Evolutionary conservation across 768 basidiomycete species (phyloP).

Genomic region (Lentinus brumalis): DNA sequence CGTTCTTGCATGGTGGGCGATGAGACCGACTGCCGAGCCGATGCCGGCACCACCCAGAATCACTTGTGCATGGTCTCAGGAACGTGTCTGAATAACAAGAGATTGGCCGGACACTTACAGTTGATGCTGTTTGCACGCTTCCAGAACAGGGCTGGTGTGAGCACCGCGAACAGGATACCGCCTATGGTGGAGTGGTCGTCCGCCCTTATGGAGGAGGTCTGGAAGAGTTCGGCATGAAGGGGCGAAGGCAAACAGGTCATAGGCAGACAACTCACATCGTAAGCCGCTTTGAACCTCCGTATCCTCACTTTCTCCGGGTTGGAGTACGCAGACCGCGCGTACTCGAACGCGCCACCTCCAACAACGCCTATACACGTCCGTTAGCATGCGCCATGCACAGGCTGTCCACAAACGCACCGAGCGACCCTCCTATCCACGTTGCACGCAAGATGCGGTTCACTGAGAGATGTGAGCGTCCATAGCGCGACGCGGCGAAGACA

Average conservation of each 20-base stretch:
- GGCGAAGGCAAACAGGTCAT: not conserved
- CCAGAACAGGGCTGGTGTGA: slow-evolving; percentile 75
- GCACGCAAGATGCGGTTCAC: slow-evolving; percentile 67
- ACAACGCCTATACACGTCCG: slow-evolving; percentile 42
- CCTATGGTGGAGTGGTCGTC: slow-evolving; percentile 82
- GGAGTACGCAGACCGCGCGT: slow-evolving; percentile 58
- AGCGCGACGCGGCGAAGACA: slow-evolving; percentile 52
- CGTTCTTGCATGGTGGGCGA: slow-evolving; percentile 56
- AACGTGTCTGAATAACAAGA: not conserved
- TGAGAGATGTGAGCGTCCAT: slow-evolving; percentile 55
- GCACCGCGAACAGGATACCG: slow-evolving; percentile 57
- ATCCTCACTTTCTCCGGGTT: slow-evolving; percentile 49
- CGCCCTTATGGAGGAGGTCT: slow-evolving; percentile 61
- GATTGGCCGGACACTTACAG: slow-evolving; percentile 40
- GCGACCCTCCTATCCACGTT: slow-evolving; percentile 70
- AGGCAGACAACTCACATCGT: slow-evolving; percentile 50
- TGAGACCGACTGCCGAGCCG: slow-evolving; percentile 60
- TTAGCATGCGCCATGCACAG: not conserved
- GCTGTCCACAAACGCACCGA: slow-evolving; percentile 42
- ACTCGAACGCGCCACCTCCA: slow-evolving; percentile 58
- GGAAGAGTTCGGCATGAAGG: not conserved
- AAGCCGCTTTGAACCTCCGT: slow-evolving; percentile 52
- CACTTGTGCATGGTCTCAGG: slow-evolving; percentile 42
- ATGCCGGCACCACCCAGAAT: slow-evolving; percentile 72
- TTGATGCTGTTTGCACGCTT: slow-evolving; percentile 63